Evolutionary conservation across 108 stramenopile genomes (phyloP).

Genomic region (Stephanodiscus triporus): DNA sequence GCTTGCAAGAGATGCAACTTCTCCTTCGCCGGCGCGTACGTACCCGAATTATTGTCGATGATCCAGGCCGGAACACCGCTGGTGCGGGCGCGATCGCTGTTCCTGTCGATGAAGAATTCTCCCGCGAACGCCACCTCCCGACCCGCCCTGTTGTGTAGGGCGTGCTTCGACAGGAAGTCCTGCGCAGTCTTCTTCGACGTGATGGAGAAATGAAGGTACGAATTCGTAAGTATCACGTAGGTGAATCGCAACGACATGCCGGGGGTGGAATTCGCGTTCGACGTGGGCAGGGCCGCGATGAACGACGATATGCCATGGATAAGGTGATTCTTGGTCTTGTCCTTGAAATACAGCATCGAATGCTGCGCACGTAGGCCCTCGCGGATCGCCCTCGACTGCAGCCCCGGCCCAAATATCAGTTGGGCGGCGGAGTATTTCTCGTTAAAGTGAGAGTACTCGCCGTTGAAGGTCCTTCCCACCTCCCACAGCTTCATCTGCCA

Average conservation of each 20-base stretch:
- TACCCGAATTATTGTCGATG: constrained; percentile 47
- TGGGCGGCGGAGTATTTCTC: constrained; percentile 11
- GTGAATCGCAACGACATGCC: constrained; percentile 20
- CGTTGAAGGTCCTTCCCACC: constrained; percentile 15
- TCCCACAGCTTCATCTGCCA: constrained; percentile 26
- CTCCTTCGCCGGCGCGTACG: constrained; percentile 28
- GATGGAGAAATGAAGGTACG: constrained; percentile 22
- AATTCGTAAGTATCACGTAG: constrained; percentile 30
- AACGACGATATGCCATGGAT: constrained; percentile 16
- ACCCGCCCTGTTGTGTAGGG: constrained; percentile 19
- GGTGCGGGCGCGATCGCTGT: constrained; percentile 1
- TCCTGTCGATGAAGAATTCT: constrained; percentile 30
- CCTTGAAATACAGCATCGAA: constrained; percentile 26
- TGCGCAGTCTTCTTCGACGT: constrained; percentile 8
- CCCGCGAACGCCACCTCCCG: constrained; percentile 25
- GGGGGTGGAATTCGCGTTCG: constrained; percentile 1
- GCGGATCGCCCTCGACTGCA: constrained; percentile 2
- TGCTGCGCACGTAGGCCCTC: constrained; percentile 18
- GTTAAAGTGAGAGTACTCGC: constrained; percentile 9
- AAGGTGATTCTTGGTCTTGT: constrained; percentile 7
- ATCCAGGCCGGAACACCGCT: constrained; percentile 18
- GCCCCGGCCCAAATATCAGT: constrained; percentile 20
- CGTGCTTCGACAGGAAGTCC: constrained; percentile 44
- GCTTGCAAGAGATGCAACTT: constrained; percentile 15
- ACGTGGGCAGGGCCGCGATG: neutral